Conservation (phyloP, 768 basidiomycete species). For the Mycena rosella region DNA sequence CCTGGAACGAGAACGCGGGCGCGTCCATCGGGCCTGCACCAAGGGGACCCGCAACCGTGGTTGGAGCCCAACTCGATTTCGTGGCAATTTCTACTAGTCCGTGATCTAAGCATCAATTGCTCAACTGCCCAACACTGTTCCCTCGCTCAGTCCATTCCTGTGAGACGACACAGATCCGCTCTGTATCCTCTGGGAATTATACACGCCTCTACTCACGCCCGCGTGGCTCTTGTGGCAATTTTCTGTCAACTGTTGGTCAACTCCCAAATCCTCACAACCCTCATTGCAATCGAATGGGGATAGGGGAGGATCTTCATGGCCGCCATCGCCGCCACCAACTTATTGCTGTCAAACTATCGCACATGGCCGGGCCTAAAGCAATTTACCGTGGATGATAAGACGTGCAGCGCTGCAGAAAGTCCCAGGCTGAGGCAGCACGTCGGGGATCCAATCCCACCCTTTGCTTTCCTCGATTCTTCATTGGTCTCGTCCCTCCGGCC, state of each 20-base stretch:
- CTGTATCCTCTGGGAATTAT: not conserved
- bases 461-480: constrained; percentile 4
- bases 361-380: not conserved
- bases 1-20: constrained; percentile 31
- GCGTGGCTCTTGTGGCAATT: not conserved
- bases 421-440: constrained; percentile 5
- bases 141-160: not conserved
- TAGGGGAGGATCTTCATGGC: not conserved
- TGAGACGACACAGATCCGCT: no score
- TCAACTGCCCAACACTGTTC: no score
- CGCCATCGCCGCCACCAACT: not conserved
- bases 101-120: no score
- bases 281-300: constrained; percentile 20
- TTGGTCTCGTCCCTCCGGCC: constrained; percentile 14
- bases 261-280: not conserved
- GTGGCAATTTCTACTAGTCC: no score
- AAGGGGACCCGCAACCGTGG: no score
- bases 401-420: not conserved
- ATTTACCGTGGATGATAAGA: not conserved
- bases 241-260: not conserved
- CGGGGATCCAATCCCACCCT: constrained; percentile 8
- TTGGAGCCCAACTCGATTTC: no score
- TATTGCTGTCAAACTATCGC: not conserved
- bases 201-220: not conserved
- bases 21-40: constrained; percentile 31